Evolutionary conservation across 2,329 filamentous ascomycete genomes (phyloP), one percentile per base, ranked within the genome.

Genomic region (Apiospora pterosperma): DNA sequence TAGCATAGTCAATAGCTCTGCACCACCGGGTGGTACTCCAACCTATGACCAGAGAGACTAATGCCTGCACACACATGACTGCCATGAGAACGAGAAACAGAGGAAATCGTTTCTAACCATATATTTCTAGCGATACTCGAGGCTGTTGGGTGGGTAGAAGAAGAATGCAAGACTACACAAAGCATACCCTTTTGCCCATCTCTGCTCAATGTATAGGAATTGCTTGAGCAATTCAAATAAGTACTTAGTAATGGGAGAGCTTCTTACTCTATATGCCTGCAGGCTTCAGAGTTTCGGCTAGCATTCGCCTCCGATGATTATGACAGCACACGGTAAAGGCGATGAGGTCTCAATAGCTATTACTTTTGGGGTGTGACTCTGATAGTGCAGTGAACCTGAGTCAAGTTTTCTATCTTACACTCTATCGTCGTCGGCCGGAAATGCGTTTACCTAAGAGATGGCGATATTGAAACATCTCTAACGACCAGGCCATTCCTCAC

Each of bases 1-100:
- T 4, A 63, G 64, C 36, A 67, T 70, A 28, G 42, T 60, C 2
- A 69, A 41, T 31, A 61, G 68, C 36, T 68, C 66, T 23, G 58
- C 58, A 5, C 58, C n/a, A 19, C 36, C 41, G 23, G 58, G 62
- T 55, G 38, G 48, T 23, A 58, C 62, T 25, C 62, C 62, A 10
- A 59, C 52, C 12, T 63, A 48, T 31, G 62, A 23, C 10, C 62
- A 63, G 38, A 59, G 34, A 42, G 25, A 59, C 5, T 58, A n/a
- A 63, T 34, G 16, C 28, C n/a, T 16, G 48, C 19, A 55, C 28
- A 34, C 10, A 28, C 7, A 12, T 16, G 8, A 19, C 16, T 34
- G 8, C 6, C 19, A 2, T 7, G 28, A 55, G 48, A 28, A 55
- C 6, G 19, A n/a, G 19, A 16, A n/a, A 14, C 28, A 8, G 48